These are phyloP conservation scores for Lentinula aciculospora DNA, from an alignment of 768 basidiomycete species.

Conservation along the genomic window DNA sequence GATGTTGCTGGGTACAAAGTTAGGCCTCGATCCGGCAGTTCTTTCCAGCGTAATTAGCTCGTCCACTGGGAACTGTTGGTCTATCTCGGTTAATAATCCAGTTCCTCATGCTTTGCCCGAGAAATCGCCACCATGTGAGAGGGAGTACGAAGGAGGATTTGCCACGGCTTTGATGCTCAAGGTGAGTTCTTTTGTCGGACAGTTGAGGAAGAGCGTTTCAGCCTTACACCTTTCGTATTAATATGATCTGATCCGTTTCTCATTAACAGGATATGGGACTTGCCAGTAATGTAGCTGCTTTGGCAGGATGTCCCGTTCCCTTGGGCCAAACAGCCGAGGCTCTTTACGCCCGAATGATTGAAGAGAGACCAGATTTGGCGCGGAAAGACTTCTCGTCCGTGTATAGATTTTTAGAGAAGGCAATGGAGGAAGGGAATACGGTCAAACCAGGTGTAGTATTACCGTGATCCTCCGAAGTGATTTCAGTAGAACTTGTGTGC, in stretches of 20 bases:
- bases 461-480: not conserved
- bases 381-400: constrained; percentile 79
- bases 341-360: constrained; percentile 55
- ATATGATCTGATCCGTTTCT: not conserved
- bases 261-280: constrained; percentile 75
- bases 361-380: constrained; percentile 51
- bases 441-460: not conserved
- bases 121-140: constrained; percentile 76
- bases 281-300: constrained; percentile 57
- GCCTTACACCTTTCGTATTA: constrained; percentile 1
- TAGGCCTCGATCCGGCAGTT: constrained; percentile 74
- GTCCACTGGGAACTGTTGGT: constrained; percentile 81
- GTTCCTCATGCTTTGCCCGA: constrained; percentile 68
- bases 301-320: constrained; percentile 47
- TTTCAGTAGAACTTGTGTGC: not conserved
- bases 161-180: constrained; percentile 81
- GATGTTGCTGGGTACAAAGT: constrained; percentile 78
- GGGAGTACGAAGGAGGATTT: constrained; percentile 82
- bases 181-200: constrained; percentile 31
- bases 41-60: constrained; percentile 83
- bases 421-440: not conserved
- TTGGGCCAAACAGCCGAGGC: constrained; percentile 59
- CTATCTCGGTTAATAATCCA: constrained; percentile 83
- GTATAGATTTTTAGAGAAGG: constrained; percentile 53
- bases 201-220: not conserved